Evolutionary conservation across 148 eudicot genomes (phyloP).

Genomic region (Salicornia ramosissima): DNA sequence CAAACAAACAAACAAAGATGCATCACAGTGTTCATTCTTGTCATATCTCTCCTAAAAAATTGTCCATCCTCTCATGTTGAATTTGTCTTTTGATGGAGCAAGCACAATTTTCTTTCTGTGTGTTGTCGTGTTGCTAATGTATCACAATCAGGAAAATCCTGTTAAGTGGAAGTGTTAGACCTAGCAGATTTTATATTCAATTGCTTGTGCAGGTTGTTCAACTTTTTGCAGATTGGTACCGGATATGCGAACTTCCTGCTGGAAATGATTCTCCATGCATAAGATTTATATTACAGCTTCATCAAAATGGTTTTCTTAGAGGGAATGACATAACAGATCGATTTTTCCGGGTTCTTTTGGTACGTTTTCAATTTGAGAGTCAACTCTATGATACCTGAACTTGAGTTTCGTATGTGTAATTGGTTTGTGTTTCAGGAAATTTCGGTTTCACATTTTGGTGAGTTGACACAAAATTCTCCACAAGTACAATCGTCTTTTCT

Average conservation of each 20-base stretch:
- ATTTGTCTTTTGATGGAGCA: background rate
- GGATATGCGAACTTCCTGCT: slow-evolving; percentile 64
- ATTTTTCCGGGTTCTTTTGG: slow-evolving; percentile 75
- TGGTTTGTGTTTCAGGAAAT: slow-evolving; percentile 53
- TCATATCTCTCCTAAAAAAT: too few species aligned
- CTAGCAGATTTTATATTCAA: background rate
- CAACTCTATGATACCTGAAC: background rate
- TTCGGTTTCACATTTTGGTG: slow-evolving; percentile 80
- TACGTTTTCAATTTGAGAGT: slow-evolving; percentile 15
- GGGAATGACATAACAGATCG: slow-evolving; percentile 80
- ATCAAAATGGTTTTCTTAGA: slow-evolving; percentile 73
- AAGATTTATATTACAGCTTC: slow-evolving; percentile 50
- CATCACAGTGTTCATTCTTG: too few species aligned
- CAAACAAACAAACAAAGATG: too few species aligned
- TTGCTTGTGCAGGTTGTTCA: slow-evolving; percentile 46
- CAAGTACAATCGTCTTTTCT: slow-evolving; percentile 77
- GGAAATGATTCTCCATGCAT: slow-evolving; percentile 60
- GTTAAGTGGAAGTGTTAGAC: background rate
- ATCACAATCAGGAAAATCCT: background rate
- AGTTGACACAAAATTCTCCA: slow-evolving; percentile 62
- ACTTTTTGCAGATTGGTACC: slow-evolving; percentile 80
- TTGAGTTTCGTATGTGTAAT: slow-evolving; percentile 6
- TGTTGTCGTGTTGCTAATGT: background rate
- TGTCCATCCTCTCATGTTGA: background rate
- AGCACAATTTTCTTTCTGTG: background rate